A percentile compares a stretch with the other conserved stretches of the same genome.
Evolutionary conservation across 2,329 filamentous ascomycete species (phyloP).

Genomic region (Paracoccidioides lutzii): DNA sequence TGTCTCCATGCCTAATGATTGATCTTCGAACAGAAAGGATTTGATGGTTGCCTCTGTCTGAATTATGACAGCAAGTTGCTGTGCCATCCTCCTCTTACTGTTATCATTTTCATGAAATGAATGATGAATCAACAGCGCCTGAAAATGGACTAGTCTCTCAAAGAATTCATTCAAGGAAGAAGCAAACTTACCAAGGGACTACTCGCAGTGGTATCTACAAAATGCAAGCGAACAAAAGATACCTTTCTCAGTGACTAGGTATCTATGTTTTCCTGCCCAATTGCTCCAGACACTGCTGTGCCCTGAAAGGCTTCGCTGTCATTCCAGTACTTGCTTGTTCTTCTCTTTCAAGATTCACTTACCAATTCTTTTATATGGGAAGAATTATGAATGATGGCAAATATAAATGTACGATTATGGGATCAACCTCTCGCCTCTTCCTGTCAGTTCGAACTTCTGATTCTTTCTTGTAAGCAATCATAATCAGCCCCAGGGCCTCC

Average conservation of each 20-base stretch:
- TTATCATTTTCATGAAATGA: background rate
- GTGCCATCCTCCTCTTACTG: background rate
- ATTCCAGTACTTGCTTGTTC: background rate
- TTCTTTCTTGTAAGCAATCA: background rate
- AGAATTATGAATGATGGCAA: background rate
- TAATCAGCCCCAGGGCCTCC: background rate
- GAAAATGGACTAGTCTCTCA: background rate
- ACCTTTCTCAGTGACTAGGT: too few relatives aligned
- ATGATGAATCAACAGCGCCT: too few relatives aligned
- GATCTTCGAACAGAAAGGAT: background rate
- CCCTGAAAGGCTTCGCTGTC: background rate
- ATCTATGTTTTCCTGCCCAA: background rate
- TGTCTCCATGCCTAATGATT: background rate
- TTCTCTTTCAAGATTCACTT: background rate
- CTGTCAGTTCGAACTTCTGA: background rate
- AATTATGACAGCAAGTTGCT: background rate
- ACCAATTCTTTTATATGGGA: background rate
- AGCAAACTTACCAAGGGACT: background rate
- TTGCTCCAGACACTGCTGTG: background rate
- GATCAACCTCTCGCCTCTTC: background rate
- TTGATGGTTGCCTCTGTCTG: background rate
- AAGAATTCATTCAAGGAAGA: background rate
- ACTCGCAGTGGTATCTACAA: too few relatives aligned
- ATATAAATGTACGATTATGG: background rate
- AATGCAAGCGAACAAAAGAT: too few relatives aligned